These are phyloP conservation scores for Pugionium cornutum DNA, from an alignment of 345 rosid genomes.

Conservation along the genomic window DNA sequence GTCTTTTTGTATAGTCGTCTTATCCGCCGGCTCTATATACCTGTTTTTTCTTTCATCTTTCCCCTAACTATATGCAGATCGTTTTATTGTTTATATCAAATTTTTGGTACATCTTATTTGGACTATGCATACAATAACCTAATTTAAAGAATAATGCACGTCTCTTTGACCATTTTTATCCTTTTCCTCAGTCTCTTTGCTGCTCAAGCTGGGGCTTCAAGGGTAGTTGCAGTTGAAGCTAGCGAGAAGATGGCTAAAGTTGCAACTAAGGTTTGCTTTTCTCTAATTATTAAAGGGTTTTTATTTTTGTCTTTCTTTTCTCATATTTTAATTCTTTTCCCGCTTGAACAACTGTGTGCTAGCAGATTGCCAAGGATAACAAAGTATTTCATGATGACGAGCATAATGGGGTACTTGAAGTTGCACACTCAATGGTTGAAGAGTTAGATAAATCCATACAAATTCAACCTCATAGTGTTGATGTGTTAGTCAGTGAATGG, in stretches of 20 bases:
- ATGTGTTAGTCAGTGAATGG: slow-evolving; percentile 92
- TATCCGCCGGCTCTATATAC: background rate
- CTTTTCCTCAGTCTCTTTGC: slow-evolving; percentile 72
- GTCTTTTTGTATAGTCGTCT: slow-evolving; percentile 7
- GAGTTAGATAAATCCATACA: slow-evolving; percentile 57
- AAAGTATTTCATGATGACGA: slow-evolving; percentile 47
- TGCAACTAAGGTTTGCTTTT: slow-evolving; percentile 69
- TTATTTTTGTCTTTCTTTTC: slow-evolving; percentile 5
- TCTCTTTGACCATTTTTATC: slow-evolving; percentile 22
- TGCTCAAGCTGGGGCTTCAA: slow-evolving; percentile 88
- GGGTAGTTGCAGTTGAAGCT: slow-evolving; percentile 91
- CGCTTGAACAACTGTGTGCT: background rate
- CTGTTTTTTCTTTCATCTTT: background rate
- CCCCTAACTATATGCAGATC: slow-evolving; percentile 2
- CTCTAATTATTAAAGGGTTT: slow-evolving; percentile 21
- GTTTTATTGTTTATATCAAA: slow-evolving; percentile 1
- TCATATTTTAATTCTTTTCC: background rate
- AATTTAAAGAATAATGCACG: slow-evolving; percentile 2
- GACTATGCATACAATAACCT: slow-evolving; percentile 7
- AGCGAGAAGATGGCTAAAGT: slow-evolving; percentile 93
- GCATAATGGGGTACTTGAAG: slow-evolving; percentile 64
- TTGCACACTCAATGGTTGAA: slow-evolving; percentile 86
- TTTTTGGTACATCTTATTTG: slow-evolving; percentile 2
- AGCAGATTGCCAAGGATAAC: slow-evolving; percentile 84
- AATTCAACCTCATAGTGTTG: slow-evolving; percentile 72